phyloP scores from a whole-genome alignment of 2,329 filamentous ascomycete genomes.

The Aschersonia sp. region DNA sequence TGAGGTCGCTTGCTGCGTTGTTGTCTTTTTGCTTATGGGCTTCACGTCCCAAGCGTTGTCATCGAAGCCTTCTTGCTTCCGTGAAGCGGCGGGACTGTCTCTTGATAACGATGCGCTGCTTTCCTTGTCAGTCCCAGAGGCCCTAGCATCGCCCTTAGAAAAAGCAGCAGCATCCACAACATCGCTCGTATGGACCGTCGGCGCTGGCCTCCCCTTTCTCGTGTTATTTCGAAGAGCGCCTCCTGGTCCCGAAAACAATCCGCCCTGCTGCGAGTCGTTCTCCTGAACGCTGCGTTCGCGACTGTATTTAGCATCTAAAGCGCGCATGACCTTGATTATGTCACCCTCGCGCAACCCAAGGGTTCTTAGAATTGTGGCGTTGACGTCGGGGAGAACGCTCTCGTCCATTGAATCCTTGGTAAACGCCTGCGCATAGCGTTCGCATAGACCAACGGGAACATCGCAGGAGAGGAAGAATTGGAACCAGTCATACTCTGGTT shows the following conservation, averaged over 20 bases:
- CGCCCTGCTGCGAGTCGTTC: slow-evolving; percentile 44
- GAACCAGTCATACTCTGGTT: slow-evolving; percentile 91
- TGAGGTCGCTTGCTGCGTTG: slow-evolving; percentile 40
- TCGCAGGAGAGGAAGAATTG: slow-evolving; percentile 93
- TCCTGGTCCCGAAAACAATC: slow-evolving; percentile 87
- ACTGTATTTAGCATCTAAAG: slow-evolving; percentile 65
- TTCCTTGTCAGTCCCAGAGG: slow-evolving; percentile 8
- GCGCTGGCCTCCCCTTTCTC: slow-evolving; percentile 75
- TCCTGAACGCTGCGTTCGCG: slow-evolving; percentile 42
- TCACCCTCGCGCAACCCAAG: slow-evolving; percentile 92
- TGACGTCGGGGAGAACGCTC: slow-evolving; percentile 79
- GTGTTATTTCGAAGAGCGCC: slow-evolving; percentile 89
- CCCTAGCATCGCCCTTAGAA: slow-evolving; percentile 36
- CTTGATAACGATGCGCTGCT: slow-evolving; percentile 10
- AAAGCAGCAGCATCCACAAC: slow-evolving; percentile 81
- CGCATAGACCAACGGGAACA: slow-evolving; percentile 82
- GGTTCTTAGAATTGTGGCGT: slow-evolving; percentile 66
- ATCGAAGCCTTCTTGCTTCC: slow-evolving; percentile 55
- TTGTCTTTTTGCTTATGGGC: slow-evolving; percentile 16
- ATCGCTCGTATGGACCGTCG: slow-evolving; percentile 73
- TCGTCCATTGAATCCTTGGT: slow-evolving; percentile 89
- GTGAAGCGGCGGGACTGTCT: slow-evolving; percentile 12
- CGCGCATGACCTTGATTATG: slow-evolving; percentile 88
- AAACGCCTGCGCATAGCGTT: slow-evolving; percentile 86
- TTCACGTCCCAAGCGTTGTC: slow-evolving; percentile 98